Evolutionary conservation across 495 filamentous ascomycete genomes (phyloP).

Genomic region (Pseudotulostoma volvatum): DNA sequence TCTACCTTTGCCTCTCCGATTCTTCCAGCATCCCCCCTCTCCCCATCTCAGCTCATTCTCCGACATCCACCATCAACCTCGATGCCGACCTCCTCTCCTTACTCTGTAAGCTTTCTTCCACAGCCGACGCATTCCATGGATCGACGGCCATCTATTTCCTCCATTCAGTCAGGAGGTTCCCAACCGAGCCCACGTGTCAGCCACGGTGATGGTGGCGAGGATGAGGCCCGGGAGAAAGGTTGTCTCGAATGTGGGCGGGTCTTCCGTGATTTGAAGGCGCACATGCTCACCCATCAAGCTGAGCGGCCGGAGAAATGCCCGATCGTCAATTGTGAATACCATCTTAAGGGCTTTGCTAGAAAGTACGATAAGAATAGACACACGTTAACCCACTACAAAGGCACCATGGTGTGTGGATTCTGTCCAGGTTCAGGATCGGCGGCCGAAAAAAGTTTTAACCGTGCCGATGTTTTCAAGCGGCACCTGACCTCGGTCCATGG

Average conservation of each 20-base stretch:
- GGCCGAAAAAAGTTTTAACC: conserved; percentile 95
- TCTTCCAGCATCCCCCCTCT: conserved; percentile 13
- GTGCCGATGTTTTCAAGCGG: conserved; percentile 96
- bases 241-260: conserved; percentile 79
- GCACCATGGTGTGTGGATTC: conserved; percentile 98
- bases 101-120: conserved; percentile 6
- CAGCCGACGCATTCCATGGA: background rate
- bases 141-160: conserved; percentile 38
- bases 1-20: conserved; percentile 16
- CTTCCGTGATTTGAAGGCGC: conserved; percentile 91
- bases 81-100: conserved; percentile 22
- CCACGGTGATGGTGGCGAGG: conserved; percentile 42
- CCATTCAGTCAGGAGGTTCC: conserved; percentile 37
- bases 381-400: conserved; percentile 96
- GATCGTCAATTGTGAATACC: conserved; percentile 86
- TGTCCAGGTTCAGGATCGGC: conserved; percentile 84
- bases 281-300: conserved; percentile 90
- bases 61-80: conserved; percentile 12
- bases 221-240: conserved; percentile 46
- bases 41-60: conserved; percentile 13
- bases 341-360: conserved; percentile 84
- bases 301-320: conserved; percentile 95
- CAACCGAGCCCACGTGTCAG: conserved; percentile 36
- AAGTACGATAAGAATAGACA: conserved; percentile 99
- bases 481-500: conserved; percentile 87